A percentile compares a stretch with the other conserved stretches of the same genome.
phyloP scores from a whole-genome alignment of 1,284 basidiomycete species.

The Pseudozyma sp. region DNA sequence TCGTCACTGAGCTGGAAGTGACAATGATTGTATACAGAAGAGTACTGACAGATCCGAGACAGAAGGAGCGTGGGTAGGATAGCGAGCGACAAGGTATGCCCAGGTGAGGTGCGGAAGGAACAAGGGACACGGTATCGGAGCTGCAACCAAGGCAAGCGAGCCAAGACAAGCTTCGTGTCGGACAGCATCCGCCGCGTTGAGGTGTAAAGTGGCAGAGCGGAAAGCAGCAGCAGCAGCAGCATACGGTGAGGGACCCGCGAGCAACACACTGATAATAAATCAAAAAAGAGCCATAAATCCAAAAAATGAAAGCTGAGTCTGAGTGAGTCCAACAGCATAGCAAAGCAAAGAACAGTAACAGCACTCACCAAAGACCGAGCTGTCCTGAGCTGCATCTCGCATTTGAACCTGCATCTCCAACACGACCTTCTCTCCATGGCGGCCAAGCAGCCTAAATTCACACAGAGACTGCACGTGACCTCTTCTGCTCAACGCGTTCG shows the following conservation, averaged over 20 bases:
- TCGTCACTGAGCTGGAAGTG: background rate
- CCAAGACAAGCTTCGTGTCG: slow-evolving; percentile 1
- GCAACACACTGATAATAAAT: too few relatives aligned
- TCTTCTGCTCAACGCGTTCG: slow-evolving; percentile 16
- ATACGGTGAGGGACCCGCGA: background rate
- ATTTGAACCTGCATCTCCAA: slow-evolving; percentile 1
- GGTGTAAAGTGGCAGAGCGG: slow-evolving; percentile 3
- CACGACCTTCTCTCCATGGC: background rate
- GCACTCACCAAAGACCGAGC: background rate
- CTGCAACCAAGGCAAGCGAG: background rate
- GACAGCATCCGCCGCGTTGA: slow-evolving; percentile 1
- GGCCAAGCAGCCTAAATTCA: background rate
- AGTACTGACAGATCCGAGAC: background rate
- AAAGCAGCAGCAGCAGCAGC: background rate
- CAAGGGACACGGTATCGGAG: background rate
- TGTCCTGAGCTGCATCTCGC: background rate
- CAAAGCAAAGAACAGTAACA: too few relatives aligned
- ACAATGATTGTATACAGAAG: background rate
- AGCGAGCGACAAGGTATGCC: background rate
- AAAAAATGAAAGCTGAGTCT: background rate
- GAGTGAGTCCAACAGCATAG: too few relatives aligned
- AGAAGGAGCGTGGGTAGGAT: background rate
- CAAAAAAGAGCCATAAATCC: too few relatives aligned
- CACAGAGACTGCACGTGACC: slow-evolving; percentile 6
- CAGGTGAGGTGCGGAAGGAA: background rate